Percentiles rank a stretch among this genome's conserved stretches.
Conservation (phyloP, 2,329 filamentous ascomycete genomes). For the Colletotrichum sp. region DNA sequence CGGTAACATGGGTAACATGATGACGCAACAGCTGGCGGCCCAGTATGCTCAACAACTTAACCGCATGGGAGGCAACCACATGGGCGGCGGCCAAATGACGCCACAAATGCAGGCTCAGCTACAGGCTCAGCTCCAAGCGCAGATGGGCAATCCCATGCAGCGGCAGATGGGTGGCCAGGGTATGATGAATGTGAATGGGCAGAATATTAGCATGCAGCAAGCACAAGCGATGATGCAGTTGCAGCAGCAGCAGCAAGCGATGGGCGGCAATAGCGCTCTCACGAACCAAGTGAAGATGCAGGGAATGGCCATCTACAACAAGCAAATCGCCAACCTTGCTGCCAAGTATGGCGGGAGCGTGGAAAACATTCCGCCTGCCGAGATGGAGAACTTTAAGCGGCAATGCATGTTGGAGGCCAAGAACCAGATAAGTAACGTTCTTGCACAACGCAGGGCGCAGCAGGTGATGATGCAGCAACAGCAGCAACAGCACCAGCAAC, state of each 20-base stretch:
- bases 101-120: constrained; percentile 43
- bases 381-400: constrained; percentile 49
- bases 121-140: constrained; percentile 29
- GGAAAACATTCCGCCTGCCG: constrained; percentile 52
- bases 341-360: constrained; percentile 42
- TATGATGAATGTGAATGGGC: constrained; percentile 42
- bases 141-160: constrained; percentile 45
- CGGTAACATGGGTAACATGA: constrained; percentile 41
- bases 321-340: constrained; percentile 38
- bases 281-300: constrained; percentile 38
- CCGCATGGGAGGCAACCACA: constrained; percentile 41
- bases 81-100: constrained; percentile 34
- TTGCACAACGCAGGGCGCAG: constrained; percentile 37
- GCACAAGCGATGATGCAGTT: constrained; percentile 43
- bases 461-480: constrained; percentile 44
- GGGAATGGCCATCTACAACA: constrained; percentile 42
- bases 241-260: constrained; percentile 42
- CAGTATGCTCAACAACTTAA: constrained; percentile 50
- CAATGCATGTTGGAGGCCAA: constrained; percentile 45
- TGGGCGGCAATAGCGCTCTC: constrained; percentile 27
- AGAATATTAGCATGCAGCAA: constrained; percentile 45
- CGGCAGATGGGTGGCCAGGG: constrained; percentile 40
- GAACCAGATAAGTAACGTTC: constrained; percentile 34
- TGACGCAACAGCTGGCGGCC: constrained; percentile 46
- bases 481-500: constrained; percentile 33